Conservation (phyloP, 1,139 yeast species). For the Taphrina deformans region DNA sequence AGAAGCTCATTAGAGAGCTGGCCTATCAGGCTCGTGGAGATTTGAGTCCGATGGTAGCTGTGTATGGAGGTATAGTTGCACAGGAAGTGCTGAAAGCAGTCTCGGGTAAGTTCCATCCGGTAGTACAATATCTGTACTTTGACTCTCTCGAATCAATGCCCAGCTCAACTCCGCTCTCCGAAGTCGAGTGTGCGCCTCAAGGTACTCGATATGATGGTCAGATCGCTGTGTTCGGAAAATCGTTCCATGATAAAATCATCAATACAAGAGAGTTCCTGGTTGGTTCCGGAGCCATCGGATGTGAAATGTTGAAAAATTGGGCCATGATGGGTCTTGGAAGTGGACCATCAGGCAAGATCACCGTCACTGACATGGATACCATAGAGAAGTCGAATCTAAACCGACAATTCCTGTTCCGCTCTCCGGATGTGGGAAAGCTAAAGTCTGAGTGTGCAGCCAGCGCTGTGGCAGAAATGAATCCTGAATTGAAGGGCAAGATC, state of each 20-base stretch:
- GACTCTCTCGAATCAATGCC: slow-evolving; percentile 93
- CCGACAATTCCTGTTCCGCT: slow-evolving; percentile 92
- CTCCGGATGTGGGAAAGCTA: slow-evolving; percentile 87
- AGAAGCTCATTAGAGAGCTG: slow-evolving; percentile 65
- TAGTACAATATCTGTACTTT: slow-evolving; percentile 86
- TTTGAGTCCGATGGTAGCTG: slow-evolving; percentile 83
- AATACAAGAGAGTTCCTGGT: slow-evolving; percentile 84
- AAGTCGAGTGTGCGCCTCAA: slow-evolving; percentile 69
- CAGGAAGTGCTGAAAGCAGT: slow-evolving; percentile 95
- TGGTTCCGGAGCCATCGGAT: slow-evolving; percentile 98
- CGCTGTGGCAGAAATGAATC: slow-evolving; percentile 83
- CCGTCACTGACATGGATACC: slow-evolving; percentile 88
- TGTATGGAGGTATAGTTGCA: slow-evolving; percentile 91
- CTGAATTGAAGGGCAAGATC: slow-evolving; percentile 75
- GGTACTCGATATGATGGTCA: slow-evolving; percentile 87
- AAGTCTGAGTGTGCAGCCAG: slow-evolving; percentile 88
- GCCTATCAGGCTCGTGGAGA: slow-evolving; percentile 90
- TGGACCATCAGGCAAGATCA: slow-evolving; percentile 82
- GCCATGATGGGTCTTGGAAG: slow-evolving; percentile 94
- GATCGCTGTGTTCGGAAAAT: slow-evolving; percentile 87
- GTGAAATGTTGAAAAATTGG: slow-evolving; percentile 98
- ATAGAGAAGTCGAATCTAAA: slow-evolving; percentile 94
- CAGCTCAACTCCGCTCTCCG: slow-evolving; percentile 60
- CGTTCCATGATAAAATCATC: slow-evolving; percentile 68
- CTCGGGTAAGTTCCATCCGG: slow-evolving; percentile 89